phyloP scores from a whole-genome alignment of 768 basidiomycete species.

The Kwoniella pini region DNA sequence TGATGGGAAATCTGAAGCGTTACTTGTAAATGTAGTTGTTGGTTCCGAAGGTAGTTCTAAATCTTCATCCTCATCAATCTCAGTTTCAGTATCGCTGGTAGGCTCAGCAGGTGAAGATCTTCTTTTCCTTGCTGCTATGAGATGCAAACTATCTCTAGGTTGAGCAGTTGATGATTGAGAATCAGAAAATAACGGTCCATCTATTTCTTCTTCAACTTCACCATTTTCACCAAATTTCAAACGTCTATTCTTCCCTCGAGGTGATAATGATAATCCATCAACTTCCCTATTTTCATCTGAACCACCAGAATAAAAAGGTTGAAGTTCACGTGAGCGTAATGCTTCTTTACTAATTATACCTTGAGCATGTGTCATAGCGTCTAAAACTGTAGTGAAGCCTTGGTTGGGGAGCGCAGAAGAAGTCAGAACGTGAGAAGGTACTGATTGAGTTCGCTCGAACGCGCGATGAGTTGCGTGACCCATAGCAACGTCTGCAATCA shows the following conservation, averaged over 20 bases:
- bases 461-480: conserved; percentile 18
- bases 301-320: conserved; percentile 22
- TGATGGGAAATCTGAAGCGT: conserved; percentile 41
- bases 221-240: conserved; percentile 26
- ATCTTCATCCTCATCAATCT: conserved; percentile 34
- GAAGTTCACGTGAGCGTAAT: conserved; percentile 14
- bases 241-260: conserved; percentile 3
- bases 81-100: conserved; percentile 33
- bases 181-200: conserved; percentile 3
- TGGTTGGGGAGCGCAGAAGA: conserved; percentile 3
- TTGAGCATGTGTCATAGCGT: conserved; percentile 23
- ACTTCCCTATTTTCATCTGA: conserved; percentile 3
- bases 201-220: conserved; percentile 27
- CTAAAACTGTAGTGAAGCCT: conserved; percentile 20
- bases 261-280: conserved; percentile 14
- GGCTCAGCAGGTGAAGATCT: conserved; percentile 22
- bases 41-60: not conserved
- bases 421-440: conserved; percentile 13
- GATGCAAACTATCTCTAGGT: not conserved
- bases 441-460: conserved; percentile 35
- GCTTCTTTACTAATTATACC: conserved; percentile 25
- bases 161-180: not conserved
- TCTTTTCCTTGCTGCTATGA: conserved; percentile 16
- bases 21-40: conserved; percentile 14
- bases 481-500: conserved; percentile 8